These are phyloP conservation scores for Tuber aestivum DNA, from an alignment of 495 filamentous ascomycete genomes.

Conservation along the genomic window DNA sequence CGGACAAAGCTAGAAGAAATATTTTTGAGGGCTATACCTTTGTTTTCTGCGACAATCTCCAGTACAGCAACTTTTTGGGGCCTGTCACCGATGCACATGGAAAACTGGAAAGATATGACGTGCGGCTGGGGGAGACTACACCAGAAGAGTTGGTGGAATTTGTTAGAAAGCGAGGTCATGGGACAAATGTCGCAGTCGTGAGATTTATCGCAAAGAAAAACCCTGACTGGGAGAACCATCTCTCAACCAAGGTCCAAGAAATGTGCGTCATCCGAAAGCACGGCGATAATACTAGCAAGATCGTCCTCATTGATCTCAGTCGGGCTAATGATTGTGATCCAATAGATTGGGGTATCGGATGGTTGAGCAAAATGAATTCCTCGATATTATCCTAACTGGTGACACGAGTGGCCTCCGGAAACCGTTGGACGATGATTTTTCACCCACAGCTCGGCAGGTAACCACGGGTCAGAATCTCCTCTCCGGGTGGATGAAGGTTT, in stretches of 20 bases:
- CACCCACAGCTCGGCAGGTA: not conserved
- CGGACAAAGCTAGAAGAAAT: conserved; percentile 58
- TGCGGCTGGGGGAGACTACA: conserved; percentile 60
- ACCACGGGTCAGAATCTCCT: conserved; percentile 9
- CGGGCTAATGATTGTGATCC: conserved; percentile 14
- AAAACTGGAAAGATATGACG: conserved; percentile 64
- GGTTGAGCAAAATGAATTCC: conserved; percentile 84
- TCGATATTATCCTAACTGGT: conserved; percentile 77
- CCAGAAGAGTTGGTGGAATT: conserved; percentile 71
- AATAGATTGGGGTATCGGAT: conserved; percentile 63
- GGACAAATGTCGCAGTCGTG: conserved; percentile 51
- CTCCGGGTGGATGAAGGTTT: not conserved
- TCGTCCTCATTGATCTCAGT: not conserved
- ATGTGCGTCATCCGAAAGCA: conserved; percentile 32
- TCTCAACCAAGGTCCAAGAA: conserved; percentile 35
- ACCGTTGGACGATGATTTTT: conserved; percentile 49
- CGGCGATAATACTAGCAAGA: not conserved
- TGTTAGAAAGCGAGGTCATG: conserved; percentile 53
- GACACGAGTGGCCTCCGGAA: conserved; percentile 65
- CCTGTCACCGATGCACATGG: conserved; percentile 74
- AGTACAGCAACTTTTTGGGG: conserved; percentile 68
- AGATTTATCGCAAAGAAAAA: conserved; percentile 61
- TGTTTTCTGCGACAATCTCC: conserved; percentile 72
- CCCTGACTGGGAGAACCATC: conserved; percentile 56
- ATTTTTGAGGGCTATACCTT: conserved; percentile 86